Evolutionary conservation across 2,329 filamentous ascomycete species (phyloP).

Genomic region (Colletotrichum sp.): DNA sequence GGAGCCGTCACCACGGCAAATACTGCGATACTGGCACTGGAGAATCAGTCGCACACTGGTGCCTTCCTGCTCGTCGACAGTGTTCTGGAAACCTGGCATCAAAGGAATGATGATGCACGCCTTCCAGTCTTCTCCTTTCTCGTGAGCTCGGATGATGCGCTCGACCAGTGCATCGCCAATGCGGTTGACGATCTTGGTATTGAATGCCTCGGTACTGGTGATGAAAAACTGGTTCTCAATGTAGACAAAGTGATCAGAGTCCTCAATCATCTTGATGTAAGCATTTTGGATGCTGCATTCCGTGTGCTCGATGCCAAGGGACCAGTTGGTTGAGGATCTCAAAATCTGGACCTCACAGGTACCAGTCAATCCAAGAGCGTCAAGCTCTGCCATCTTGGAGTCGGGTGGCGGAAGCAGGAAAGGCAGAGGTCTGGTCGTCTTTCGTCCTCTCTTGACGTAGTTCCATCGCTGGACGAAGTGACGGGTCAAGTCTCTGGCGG

Average conservation of each 20-base stretch:
- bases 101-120: conserved; percentile 90
- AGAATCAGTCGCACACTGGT: conserved; percentile 95
- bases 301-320: conserved; percentile 83
- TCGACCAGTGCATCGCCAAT: conserved; percentile 96
- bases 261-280: conserved; percentile 92
- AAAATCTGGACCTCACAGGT: conserved; percentile 97
- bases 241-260: conserved; percentile 96
- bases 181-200: conserved; percentile 86
- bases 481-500: conserved; percentile 88
- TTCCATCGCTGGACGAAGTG: conserved; percentile 99
- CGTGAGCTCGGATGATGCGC: conserved; percentile 83
- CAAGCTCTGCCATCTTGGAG: conserved; percentile 83
- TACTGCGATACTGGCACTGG: conserved; percentile 95
- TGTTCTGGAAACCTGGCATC: conserved; percentile 99
- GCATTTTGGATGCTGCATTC: conserved; percentile 97
- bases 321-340: conserved; percentile 90
- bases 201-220: conserved; percentile 87
- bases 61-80: conserved; percentile 90
- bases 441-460: conserved; percentile 90
- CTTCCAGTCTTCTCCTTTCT: conserved; percentile 88
- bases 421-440: conserved; percentile 90
- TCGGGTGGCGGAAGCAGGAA: conserved; percentile 94
- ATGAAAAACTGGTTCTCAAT: conserved; percentile 99
- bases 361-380: conserved; percentile 85
- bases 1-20: conserved; percentile 88